A percentile compares a stretch with the other conserved stretches of the same genome.
These are phyloP conservation scores for Gastrolobium bilobum DNA, from an alignment of 306 rosid genomes.

Conservation along the genomic window DNA sequence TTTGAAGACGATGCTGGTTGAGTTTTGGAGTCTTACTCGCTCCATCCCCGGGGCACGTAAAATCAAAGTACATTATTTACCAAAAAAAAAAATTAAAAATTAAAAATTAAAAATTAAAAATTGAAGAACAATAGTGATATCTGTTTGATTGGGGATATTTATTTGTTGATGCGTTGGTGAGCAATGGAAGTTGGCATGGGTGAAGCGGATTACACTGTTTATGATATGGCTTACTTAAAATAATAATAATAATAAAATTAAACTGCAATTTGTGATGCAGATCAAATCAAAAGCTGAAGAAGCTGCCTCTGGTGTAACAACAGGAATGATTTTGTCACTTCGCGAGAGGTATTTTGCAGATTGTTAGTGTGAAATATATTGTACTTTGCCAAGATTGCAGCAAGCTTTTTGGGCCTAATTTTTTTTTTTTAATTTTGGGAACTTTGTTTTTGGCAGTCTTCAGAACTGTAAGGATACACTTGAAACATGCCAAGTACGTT, in stretches of 20 bases:
- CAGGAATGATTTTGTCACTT: constrained; percentile 91
- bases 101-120: neutral
- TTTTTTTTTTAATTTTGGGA: neutral
- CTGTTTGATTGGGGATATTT: constrained; percentile 9
- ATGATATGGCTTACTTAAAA: neutral
- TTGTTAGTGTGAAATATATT: constrained; percentile 25
- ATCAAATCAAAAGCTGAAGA: constrained; percentile 72
- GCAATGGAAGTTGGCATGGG: constrained; percentile 13
- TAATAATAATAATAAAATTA: neutral
- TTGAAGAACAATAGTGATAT: neutral
- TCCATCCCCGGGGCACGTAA: neutral
- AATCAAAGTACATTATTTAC: neutral
- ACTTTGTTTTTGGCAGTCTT: constrained; percentile 71
- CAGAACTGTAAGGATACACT: constrained; percentile 75
- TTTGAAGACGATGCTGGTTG: neutral
- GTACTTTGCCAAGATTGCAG: neutral
- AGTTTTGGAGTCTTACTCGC: neutral
- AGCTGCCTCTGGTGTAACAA: constrained; percentile 81
- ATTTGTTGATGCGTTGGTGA: constrained; percentile 17
- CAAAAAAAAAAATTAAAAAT: too few species aligned
- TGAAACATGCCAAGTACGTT: constrained; percentile 81
- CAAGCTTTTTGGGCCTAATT: constrained; percentile 38
- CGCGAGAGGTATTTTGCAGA: constrained; percentile 79
- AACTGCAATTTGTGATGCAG: constrained; percentile 50
- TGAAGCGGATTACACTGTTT: constrained; percentile 28